These are phyloP conservation scores for Porphyrellus cyaneotinctus DNA, from an alignment of 768 basidiomycete genomes.

Conservation along the genomic window DNA sequence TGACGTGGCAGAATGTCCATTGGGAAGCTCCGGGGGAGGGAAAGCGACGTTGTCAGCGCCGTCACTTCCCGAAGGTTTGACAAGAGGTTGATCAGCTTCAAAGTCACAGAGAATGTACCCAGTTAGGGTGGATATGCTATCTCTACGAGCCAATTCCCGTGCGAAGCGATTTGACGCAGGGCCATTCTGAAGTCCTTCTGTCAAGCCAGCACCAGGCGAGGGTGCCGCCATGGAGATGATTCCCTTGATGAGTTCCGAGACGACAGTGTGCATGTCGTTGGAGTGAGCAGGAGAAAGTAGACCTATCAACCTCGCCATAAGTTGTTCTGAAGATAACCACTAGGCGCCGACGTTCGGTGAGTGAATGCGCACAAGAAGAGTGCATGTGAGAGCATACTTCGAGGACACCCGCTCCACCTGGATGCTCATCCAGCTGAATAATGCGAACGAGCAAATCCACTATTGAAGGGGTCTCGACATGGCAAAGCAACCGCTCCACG, in stretches of 20 bases:
- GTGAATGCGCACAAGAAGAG: conserved; percentile 27
- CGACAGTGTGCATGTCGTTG: conserved; percentile 76
- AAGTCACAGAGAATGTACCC: conserved; percentile 77
- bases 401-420: conserved; percentile 81
- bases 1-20: conserved; percentile 58
- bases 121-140: conserved; percentile 66
- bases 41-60: conserved; percentile 10
- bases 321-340: conserved; percentile 85
- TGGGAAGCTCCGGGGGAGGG: conserved; percentile 23
- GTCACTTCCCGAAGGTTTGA: conserved; percentile 14
- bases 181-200: conserved; percentile 64
- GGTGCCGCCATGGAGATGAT: conserved; percentile 94
- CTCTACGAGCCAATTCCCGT: conserved; percentile 74
- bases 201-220: conserved; percentile 71
- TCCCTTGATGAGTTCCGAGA: conserved; percentile 87
- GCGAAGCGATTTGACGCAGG: conserved; percentile 84
- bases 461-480: conserved; percentile 87
- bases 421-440: conserved; percentile 83
- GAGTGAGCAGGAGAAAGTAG: conserved; percentile 76
- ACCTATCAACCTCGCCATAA: conserved; percentile 77
- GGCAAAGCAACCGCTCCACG: conserved; percentile 75
- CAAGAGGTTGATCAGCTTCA: conserved; percentile 19
- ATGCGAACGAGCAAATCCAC: conserved; percentile 90
- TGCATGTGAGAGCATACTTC: conserved; percentile 60
- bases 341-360: conserved; percentile 37